Evolutionary conservation across 495 filamentous ascomycete genomes (phyloP).

Genomic region (Xylaria intraflava): DNA sequence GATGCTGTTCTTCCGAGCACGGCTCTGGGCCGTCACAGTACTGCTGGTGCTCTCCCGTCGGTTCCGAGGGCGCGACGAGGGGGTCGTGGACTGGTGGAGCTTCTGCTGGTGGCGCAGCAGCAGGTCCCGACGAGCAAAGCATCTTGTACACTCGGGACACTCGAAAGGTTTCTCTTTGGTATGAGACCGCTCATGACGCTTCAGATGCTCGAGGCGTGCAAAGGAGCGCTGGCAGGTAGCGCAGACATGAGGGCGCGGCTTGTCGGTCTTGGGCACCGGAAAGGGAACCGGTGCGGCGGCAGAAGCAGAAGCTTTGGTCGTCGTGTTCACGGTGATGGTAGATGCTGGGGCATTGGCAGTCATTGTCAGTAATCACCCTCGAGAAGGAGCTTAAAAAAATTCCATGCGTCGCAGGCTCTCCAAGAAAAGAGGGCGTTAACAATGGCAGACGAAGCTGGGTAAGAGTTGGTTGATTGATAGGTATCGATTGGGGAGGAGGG

Average conservation of each 20-base stretch:
- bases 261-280: slow-evolving; percentile 90
- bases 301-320: slow-evolving; percentile 28
- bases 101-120: slow-evolving; percentile 97
- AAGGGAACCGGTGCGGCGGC: slow-evolving; percentile 35
- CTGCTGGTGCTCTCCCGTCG: slow-evolving; percentile 79
- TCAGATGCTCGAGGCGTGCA: slow-evolving; percentile 91
- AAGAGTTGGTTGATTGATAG: neutral
- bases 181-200: slow-evolving; percentile 96
- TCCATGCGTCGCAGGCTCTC: slow-evolving; percentile 10
- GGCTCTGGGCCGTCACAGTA: slow-evolving; percentile 54
- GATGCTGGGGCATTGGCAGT: slow-evolving; percentile 30
- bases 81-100: slow-evolving; percentile 90
- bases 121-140: slow-evolving; percentile 91
- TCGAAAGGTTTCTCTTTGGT: slow-evolving; percentile 99
- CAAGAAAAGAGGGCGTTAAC: neutral
- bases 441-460: neutral
- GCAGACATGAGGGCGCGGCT: slow-evolving; percentile 92
- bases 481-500: slow-evolving; percentile 7
- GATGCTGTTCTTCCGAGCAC: slow-evolving; percentile 88
- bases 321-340: slow-evolving; percentile 47
- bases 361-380: slow-evolving; percentile 20
- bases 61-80: slow-evolving; percentile 80
- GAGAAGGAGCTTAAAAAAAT: neutral
- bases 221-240: slow-evolving; percentile 90
- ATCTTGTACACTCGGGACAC: slow-evolving; percentile 89